A percentile compares a stretch with the other conserved stretches of the same genome.
phyloP scores from a whole-genome alignment of 106 monocot genomes.

The Platanthera guangdongensis region DNA sequence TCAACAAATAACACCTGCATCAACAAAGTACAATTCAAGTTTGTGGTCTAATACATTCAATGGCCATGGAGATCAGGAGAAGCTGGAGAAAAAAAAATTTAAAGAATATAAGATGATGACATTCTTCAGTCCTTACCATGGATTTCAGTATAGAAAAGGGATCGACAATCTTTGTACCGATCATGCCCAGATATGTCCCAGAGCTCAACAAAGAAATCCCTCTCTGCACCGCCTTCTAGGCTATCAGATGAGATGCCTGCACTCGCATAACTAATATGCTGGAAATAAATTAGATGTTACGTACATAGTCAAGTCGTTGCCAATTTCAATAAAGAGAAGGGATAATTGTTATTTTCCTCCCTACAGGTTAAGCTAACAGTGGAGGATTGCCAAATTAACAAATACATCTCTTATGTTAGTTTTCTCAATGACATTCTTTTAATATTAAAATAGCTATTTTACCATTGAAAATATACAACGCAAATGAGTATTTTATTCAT shows the following conservation, averaged over 20 bases:
- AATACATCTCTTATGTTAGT: too few relatives aligned
- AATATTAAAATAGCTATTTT: too few relatives aligned
- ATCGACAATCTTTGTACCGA: constrained; percentile 76
- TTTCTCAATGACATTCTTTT: too few relatives aligned
- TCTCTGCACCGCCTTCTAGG: constrained; percentile 61
- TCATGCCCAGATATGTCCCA: constrained; percentile 93
- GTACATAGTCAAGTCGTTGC: background rate
- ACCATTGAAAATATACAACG: too few relatives aligned
- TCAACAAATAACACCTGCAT: background rate
- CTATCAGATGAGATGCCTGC: constrained; percentile 63
- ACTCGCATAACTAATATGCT: constrained; percentile 81
- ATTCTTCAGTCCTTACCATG: constrained; percentile 39
- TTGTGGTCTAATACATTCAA: too few relatives aligned
- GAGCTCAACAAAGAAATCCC: constrained; percentile 86
- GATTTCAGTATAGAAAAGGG: constrained; percentile 79
- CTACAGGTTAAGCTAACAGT: too few relatives aligned
- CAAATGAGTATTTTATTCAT: too few relatives aligned
- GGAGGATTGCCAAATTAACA: too few relatives aligned
- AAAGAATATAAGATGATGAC: background rate
- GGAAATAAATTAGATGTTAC: background rate
- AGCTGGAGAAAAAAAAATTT: too few relatives aligned
- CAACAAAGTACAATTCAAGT: too few relatives aligned
- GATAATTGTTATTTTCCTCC: background rate
- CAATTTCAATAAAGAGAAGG: background rate
- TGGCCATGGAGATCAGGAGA: too few relatives aligned